Percentiles rank a stretch among this genome's conserved stretches.
phyloP scores from a whole-genome alignment of 768 basidiomycete genomes.

The Boletales sp. region DNA sequence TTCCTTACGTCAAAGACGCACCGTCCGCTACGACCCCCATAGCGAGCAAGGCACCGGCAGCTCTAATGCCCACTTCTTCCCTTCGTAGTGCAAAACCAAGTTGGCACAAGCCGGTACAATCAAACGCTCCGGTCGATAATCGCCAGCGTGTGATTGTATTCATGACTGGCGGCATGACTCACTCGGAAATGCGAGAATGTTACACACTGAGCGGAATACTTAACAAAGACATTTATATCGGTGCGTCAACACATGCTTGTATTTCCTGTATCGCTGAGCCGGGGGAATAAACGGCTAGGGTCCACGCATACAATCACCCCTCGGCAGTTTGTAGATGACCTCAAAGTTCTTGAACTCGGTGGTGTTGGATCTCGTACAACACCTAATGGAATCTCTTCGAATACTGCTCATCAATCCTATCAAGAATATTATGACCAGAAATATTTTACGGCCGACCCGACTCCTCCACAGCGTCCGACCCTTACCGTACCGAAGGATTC shows the following conservation, averaged over 20 bases:
- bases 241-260: constrained; percentile 50
- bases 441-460: constrained; percentile 49
- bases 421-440: constrained; percentile 81
- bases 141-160: constrained; percentile 85
- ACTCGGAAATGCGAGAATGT: constrained; percentile 88
- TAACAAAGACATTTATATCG: constrained; percentile 90
- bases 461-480: constrained; percentile 28
- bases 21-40: constrained; percentile 50
- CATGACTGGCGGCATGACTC: constrained; percentile 92
- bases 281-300: constrained; percentile 43
- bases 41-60: constrained; percentile 41
- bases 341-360: constrained; percentile 83
- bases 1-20: constrained; percentile 88
- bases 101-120: constrained; percentile 78
- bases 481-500: constrained; percentile 27
- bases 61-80: constrained; percentile 63
- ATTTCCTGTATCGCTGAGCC: constrained; percentile 26
- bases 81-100: constrained; percentile 86
- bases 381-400: constrained; percentile 65
- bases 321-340: constrained; percentile 77
- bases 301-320: constrained; percentile 89
- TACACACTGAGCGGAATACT: constrained; percentile 73
- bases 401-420: constrained; percentile 46
- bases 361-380: constrained; percentile 75
- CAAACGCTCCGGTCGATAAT: constrained; percentile 47